These are phyloP conservation scores for Chytriomyces sp. DNA, from an alignment of 192 early-diverging fungal species.

Conservation along the genomic window DNA sequence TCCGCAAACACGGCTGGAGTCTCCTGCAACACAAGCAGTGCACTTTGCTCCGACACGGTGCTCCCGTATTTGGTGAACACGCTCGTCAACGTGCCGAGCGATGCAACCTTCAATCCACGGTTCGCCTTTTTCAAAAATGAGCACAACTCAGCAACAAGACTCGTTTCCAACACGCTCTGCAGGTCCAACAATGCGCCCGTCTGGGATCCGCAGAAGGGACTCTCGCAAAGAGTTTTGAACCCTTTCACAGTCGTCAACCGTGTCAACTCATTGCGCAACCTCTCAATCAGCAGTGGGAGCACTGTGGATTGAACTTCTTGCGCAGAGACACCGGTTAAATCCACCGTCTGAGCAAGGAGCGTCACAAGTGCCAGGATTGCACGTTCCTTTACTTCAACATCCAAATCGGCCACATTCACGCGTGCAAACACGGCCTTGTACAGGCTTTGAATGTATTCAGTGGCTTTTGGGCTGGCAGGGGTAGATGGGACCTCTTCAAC, in stretches of 20 bases:
- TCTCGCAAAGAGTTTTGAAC: constrained; percentile 70
- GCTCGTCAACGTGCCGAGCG: constrained; percentile 71
- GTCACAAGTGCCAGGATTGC: constrained; percentile 75
- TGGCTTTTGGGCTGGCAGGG: constrained; percentile 23
- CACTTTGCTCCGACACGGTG: constrained; percentile 46
- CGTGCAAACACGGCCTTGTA: constrained; percentile 66
- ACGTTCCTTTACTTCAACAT: constrained; percentile 87
- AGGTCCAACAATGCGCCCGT: constrained; percentile 51
- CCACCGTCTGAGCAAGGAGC: constrained; percentile 72
- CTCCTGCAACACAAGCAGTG: constrained; percentile 63
- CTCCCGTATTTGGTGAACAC: constrained; percentile 68
- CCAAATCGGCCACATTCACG: constrained; percentile 71
- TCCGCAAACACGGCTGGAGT: constrained; percentile 73
- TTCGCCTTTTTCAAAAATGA: constrained; percentile 76
- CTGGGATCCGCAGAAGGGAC: constrained; percentile 68
- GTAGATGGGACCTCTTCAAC: constrained; percentile 45
- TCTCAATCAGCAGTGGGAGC: constrained; percentile 70
- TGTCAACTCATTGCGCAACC: constrained; percentile 81
- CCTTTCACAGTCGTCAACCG: constrained; percentile 76
- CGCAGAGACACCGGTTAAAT: constrained; percentile 57
- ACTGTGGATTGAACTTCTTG: constrained; percentile 49
- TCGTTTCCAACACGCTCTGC: constrained; percentile 33
- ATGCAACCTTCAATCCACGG: constrained; percentile 72
- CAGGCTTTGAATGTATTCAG: constrained; percentile 49
- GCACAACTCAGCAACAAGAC: constrained; percentile 57